Percentiles rank a stretch among this genome's conserved stretches.
Conservation (phyloP, 192 early-diverging fungal species). For the Gryganskiella cystojenkinii region DNA sequence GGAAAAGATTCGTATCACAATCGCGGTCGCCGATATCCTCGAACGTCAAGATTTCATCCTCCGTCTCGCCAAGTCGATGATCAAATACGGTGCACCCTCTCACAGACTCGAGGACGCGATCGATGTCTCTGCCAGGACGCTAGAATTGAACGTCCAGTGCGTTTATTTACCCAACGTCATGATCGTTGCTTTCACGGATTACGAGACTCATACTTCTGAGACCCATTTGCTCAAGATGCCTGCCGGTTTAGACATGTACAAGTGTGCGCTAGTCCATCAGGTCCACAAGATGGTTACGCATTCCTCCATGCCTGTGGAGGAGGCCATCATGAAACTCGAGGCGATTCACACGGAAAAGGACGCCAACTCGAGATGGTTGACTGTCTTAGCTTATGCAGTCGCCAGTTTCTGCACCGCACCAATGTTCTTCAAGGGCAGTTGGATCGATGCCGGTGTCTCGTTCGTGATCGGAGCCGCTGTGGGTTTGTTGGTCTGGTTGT, state of each 20-base stretch:
- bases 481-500: slow-evolving; percentile 52
- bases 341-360: slow-evolving; percentile 64
- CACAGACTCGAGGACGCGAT: slow-evolving; percentile 75
- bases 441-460: slow-evolving; percentile 69
- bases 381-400: slow-evolving; percentile 63
- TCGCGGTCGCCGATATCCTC: slow-evolving; percentile 74
- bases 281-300: slow-evolving; percentile 73
- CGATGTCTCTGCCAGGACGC: slow-evolving; percentile 66
- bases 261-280: slow-evolving; percentile 70
- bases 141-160: slow-evolving; percentile 73
- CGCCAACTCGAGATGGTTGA: slow-evolving; percentile 68
- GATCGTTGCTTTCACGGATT: slow-evolving; percentile 78
- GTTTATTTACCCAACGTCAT: slow-evolving; percentile 78
- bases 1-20: slow-evolving; percentile 61
- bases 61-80: slow-evolving; percentile 70
- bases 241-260: slow-evolving; percentile 75
- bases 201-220: slow-evolving; percentile 77
- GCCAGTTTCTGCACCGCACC: slow-evolving; percentile 69
- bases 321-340: slow-evolving; percentile 72
- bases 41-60: slow-evolving; percentile 75
- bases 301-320: slow-evolving; percentile 67
- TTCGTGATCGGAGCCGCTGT: slow-evolving; percentile 53
- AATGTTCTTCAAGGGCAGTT: slow-evolving; percentile 77
- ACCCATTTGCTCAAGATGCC: slow-evolving; percentile 74
- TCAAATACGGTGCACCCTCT: slow-evolving; percentile 75